Evolutionary conservation across 129 eudicot genomes (phyloP).

Genomic region (Glebionis coronaria): DNA sequence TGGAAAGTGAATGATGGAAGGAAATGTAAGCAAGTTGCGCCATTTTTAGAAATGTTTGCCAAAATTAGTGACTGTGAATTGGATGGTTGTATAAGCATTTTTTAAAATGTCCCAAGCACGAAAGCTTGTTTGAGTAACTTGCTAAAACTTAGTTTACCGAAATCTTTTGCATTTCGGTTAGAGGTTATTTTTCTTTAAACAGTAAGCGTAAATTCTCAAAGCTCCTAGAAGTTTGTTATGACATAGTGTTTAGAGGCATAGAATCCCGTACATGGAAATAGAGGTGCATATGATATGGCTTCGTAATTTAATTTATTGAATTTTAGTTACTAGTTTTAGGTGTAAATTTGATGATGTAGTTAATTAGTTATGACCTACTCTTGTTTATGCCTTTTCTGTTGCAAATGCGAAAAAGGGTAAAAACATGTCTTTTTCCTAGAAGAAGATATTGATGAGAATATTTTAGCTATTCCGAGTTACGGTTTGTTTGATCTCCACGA

Average conservation of each 20-base stretch:
- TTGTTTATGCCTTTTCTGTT: background rate
- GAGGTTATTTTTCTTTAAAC: no score
- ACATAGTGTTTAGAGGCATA: background rate
- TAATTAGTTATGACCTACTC: background rate
- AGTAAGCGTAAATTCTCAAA: no score
- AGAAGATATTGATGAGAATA: background rate
- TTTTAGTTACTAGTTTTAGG: slow-evolving; percentile 17
- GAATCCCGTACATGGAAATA: background rate
- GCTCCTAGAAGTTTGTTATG: no score
- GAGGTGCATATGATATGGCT: slow-evolving; percentile 10
- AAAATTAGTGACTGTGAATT: background rate
- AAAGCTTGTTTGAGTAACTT: no score
- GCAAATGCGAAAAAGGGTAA: background rate
- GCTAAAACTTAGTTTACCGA: no score
- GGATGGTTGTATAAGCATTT: no score
- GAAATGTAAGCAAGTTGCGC: background rate
- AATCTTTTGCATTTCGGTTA: no score
- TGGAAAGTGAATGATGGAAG: slow-evolving; percentile 18
- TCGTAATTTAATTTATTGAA: background rate
- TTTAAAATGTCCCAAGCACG: no score
- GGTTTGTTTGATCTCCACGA: background rate
- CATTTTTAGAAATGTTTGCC: slow-evolving; percentile 5
- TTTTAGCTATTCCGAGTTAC: background rate
- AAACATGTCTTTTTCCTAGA: background rate
- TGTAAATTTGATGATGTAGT: slow-evolving; percentile 7